Conservation (phyloP, 805 yeast genomes). For the Yamadazyma scolyti region DNA sequence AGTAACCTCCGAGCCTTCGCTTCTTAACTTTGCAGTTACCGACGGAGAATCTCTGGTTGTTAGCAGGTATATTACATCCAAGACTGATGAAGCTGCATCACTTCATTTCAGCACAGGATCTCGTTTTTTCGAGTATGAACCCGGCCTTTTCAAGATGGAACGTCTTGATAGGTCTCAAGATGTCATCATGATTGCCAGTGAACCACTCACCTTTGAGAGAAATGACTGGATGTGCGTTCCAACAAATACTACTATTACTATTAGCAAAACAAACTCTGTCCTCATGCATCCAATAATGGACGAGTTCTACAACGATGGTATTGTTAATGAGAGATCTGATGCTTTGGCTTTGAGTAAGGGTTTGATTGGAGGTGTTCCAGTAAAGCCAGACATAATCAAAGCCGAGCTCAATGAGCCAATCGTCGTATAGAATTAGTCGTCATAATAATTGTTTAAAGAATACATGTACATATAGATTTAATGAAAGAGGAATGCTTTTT, state of each 20-base stretch:
- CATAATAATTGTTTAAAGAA: too few relatives aligned
- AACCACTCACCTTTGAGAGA: constrained; percentile 93
- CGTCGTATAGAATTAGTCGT: too few relatives aligned
- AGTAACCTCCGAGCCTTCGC: constrained; percentile 61
- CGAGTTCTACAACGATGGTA: constrained; percentile 78
- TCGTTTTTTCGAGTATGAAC: constrained; percentile 81
- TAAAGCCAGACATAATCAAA: constrained; percentile 1
- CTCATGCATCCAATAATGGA: constrained; percentile 87
- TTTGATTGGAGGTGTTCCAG: constrained; percentile 85
- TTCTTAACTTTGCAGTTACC: constrained; percentile 90
- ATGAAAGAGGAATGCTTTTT: too few relatives aligned
- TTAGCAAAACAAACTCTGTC: constrained; percentile 75
- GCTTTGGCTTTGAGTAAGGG: constrained; percentile 88
- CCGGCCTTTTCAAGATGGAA: constrained; percentile 93
- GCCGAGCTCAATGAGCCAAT: too few relatives aligned
- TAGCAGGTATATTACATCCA: constrained; percentile 82
- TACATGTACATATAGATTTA: too few relatives aligned
- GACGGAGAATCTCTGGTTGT: constrained; percentile 88
- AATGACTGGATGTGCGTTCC: constrained; percentile 98
- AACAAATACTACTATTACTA: constrained; percentile 80
- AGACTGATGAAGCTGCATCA: constrained; percentile 93
- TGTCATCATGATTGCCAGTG: constrained; percentile 95
- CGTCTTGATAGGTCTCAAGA: constrained; percentile 88
- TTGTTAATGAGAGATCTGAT: constrained; percentile 65
- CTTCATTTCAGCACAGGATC: constrained; percentile 93